Evolutionary conservation across 495 filamentous ascomycete species (phyloP), one percentile per base, ranked within the genome.

Genomic region (Hypoxylon rickii): DNA sequence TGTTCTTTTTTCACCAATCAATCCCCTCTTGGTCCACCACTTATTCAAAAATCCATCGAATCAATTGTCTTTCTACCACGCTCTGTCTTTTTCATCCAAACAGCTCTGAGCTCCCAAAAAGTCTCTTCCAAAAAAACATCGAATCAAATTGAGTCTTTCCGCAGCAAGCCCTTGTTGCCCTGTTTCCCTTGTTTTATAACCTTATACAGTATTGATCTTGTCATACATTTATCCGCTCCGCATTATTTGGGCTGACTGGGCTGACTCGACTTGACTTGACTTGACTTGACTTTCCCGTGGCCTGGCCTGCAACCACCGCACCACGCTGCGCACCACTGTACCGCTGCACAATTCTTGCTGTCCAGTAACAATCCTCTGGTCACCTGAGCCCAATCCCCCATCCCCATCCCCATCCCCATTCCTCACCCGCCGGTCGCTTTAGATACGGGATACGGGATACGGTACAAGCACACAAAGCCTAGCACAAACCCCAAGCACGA

Each of bases 11-110:
- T 68, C 65, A 66, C 65, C 65, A 68, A 68, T 68, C 65, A 68
- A 61, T 61, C 65, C 55, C 58, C 58, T 62, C 65, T 68, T 52
- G 65, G 58, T 68, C 65, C 63, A 66, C 65, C 65, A 63, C 58
- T 66, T 61, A 33, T 54, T 42, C 40, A 58, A 63, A 58, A 66
- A 61, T 58, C 38, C 55, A 61, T 68, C 65, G 65, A 68, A 68
- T 68, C 65, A 68, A 51, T 68, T 66, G 65, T 52, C 62, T 36
- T 53, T 51, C 54, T 46, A 44, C 64, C 54, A 61, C 59, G 65
- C 65, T 55, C 63, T 56, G 46, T 60, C 49, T 57, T 58, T 65
- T 68, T 58, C 65, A 64, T 56, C 65, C 63, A 64, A 61, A 57
- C 54, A 68, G 59, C 63, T 56, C 51, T 62, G 50, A 68, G 59